These are phyloP conservation scores for Canavalia gladiata DNA, from an alignment of 306 rosid genomes.

Conservation along the genomic window DNA sequence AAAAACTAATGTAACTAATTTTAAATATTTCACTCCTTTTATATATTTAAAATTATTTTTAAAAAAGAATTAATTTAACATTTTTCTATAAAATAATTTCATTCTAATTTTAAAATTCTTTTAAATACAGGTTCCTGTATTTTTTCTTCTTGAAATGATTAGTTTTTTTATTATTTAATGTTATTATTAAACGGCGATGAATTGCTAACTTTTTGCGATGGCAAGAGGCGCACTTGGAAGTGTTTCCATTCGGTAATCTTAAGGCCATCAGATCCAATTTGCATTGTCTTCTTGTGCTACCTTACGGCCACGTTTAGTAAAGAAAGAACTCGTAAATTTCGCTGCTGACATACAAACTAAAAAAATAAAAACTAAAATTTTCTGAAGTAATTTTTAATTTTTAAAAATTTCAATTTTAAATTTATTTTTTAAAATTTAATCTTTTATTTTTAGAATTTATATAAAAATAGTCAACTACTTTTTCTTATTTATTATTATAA, in stretches of 20 bases:
- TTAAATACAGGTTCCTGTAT: neutral
- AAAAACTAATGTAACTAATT: too few species aligned
- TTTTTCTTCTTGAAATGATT: neutral
- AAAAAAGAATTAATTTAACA: too few species aligned
- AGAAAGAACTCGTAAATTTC: neutral
- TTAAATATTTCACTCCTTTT: too few species aligned
- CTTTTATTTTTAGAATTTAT: too few species aligned
- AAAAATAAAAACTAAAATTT: neutral
- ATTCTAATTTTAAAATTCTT: neutral
- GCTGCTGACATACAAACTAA: neutral
- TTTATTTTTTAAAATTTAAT: too few species aligned
- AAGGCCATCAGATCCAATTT: neutral
- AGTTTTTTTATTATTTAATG: too few species aligned
- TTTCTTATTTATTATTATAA: too few species aligned
- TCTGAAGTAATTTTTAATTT: too few species aligned
- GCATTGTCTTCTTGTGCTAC: constrained; percentile 8
- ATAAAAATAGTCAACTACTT: too few species aligned
- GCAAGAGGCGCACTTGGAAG: constrained; percentile 6
- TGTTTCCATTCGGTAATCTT: neutral
- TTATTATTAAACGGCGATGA: neutral
- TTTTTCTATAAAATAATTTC: too few species aligned
- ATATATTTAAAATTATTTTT: too few species aligned
- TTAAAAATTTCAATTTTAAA: too few species aligned
- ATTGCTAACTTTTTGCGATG: neutral
- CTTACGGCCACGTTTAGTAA: neutral